Percentiles rank a stretch among this genome's conserved stretches.
phyloP scores from a whole-genome alignment of 2,329 filamentous ascomycete genomes.

The Diplodia seriata region DNA sequence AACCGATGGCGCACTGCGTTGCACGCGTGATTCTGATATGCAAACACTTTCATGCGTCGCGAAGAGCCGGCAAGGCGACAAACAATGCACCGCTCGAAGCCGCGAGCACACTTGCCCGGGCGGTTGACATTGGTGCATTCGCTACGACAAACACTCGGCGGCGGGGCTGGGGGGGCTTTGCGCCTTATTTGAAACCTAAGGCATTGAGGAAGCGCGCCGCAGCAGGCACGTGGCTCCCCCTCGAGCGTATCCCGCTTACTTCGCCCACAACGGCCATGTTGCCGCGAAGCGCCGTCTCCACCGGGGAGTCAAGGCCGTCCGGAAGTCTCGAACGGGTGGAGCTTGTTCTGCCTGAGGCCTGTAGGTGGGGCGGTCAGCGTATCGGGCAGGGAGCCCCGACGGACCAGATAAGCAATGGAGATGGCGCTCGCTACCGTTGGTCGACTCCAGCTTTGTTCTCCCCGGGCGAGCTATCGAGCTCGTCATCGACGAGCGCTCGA shows the following conservation, averaged over 20 bases:
- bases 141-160: background rate
- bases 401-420: constrained; percentile 19
- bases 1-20: background rate
- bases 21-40: background rate
- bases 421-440: constrained; percentile 8
- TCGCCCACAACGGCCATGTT: background rate
- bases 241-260: background rate
- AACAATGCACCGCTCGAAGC: background rate
- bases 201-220: background rate
- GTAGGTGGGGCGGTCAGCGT: background rate
- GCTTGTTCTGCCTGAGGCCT: background rate
- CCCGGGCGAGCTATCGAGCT: background rate
- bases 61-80: background rate
- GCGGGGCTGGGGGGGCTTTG: background rate
- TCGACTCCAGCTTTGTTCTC: background rate
- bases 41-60: constrained; percentile 24
- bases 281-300: background rate
- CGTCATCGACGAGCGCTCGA: background rate
- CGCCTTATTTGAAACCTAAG: background rate
- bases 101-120: background rate
- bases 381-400: background rate
- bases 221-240: background rate
- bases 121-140: background rate
- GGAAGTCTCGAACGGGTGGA: background rate
- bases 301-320: background rate